Percentiles rank a stretch among this genome's conserved stretches.
These are phyloP conservation scores for Pneumocystis oryctolagi DNA, from an alignment of 1,139 yeast genomes.

Conservation along the genomic window DNA sequence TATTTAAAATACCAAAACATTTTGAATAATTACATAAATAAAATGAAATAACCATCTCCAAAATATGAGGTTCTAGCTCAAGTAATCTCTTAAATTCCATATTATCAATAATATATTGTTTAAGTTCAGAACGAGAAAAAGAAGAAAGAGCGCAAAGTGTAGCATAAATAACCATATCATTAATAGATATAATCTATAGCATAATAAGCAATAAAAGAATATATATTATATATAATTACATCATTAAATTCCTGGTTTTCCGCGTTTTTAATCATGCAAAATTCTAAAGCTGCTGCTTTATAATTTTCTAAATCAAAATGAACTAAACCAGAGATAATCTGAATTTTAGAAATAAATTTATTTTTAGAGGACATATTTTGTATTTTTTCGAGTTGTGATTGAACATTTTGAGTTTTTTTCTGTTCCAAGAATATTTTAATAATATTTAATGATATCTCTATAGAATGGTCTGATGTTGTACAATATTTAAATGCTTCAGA, in stretches of 20 bases:
- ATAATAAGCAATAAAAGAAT: not conserved
- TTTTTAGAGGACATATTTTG: not conserved
- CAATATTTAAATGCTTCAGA: conserved; percentile 15
- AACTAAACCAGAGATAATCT: conserved; percentile 9
- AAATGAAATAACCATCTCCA: conserved; percentile 13
- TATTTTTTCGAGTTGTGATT: conserved; percentile 1
- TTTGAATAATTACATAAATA: conserved; percentile 12
- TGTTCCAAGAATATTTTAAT: not conserved
- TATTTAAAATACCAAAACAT: conserved; percentile 10
- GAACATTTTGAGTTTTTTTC: conserved; percentile 1
- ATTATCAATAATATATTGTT: conserved; percentile 8
- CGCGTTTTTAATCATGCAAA: conserved; percentile 6
- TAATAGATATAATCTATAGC: conserved; percentile 11
- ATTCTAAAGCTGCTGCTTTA: conserved; percentile 9
- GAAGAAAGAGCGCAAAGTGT: conserved; percentile 14
- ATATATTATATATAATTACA: not conserved
- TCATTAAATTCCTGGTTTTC: conserved; percentile 5
- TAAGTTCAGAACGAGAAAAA: conserved; percentile 10
- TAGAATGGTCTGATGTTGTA: conserved; percentile 14
- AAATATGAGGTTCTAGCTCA: conserved; percentile 14
- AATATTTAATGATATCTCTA: not conserved
- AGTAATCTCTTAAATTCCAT: conserved; percentile 7
- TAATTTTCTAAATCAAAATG: conserved; percentile 8
- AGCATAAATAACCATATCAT: conserved; percentile 14
- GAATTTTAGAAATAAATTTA: conserved; percentile 7